phyloP scores from a whole-genome alignment of 805 yeast species.

The Zygoascus flipseniorum region DNA sequence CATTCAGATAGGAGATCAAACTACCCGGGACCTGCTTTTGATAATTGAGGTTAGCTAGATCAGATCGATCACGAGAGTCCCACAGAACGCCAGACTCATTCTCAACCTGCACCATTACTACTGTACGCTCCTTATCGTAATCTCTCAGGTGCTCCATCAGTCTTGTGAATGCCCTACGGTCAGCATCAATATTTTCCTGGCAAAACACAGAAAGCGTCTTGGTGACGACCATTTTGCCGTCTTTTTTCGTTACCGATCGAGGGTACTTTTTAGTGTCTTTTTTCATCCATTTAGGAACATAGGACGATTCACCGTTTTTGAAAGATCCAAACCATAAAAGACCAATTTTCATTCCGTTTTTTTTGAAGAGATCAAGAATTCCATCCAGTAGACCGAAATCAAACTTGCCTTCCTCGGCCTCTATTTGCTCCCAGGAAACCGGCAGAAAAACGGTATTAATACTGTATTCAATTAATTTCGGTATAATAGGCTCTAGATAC shows the following conservation, averaged over 20 bases:
- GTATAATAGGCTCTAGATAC: conserved; percentile 8
- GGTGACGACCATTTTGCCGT: conserved; percentile 1
- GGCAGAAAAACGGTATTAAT: conserved; percentile 12
- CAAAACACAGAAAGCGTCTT: conserved; percentile 12
- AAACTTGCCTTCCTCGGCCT: conserved; percentile 14
- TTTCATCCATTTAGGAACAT: conserved; percentile 12
- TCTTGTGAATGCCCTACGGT: conserved; percentile 9
- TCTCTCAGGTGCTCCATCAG: conserved; percentile 9
- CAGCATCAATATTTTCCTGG: conserved; percentile 8
- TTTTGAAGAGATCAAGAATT: conserved; percentile 3
- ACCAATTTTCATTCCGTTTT: conserved; percentile 4
- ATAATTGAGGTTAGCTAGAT: conserved; percentile 1
- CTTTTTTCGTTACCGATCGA: conserved; percentile 1
- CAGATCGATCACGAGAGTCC: conserved; percentile 13
- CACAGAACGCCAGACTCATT: conserved; percentile 14
- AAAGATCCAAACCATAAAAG: conserved; percentile 17
- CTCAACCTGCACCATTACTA: conserved; percentile 14
- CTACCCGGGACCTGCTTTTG: conserved; percentile 8
- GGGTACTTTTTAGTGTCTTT: conserved; percentile 10
- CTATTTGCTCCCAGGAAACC: conserved; percentile 16
- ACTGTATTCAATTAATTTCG: conserved; percentile 5
- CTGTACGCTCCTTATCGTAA: conserved; percentile 5
- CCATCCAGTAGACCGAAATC: conserved; percentile 10
- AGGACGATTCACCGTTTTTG: conserved; percentile 14
- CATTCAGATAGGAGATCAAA: conserved; percentile 4